Evolutionary conservation across 345 rosid genomes (phyloP), one percentile per base, ranked within the genome.

Genomic region (Physaria fendleri): DNA sequence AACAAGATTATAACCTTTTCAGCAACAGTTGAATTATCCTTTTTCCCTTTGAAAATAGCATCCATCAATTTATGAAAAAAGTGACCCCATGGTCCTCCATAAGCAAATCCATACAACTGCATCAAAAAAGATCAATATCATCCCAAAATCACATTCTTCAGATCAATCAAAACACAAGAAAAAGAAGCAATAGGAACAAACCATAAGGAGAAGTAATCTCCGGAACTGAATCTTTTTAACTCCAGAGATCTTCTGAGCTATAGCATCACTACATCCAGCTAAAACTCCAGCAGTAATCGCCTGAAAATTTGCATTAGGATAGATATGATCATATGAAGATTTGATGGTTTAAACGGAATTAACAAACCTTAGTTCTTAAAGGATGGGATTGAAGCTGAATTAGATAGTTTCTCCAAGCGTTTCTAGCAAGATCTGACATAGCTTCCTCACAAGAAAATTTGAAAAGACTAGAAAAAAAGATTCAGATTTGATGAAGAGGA

Each of bases 31-130:
- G 59, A 72, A 62, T 59, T 88, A 66, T 73, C 88, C 59, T 82
- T 85, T 76, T 79, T 87, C 54, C 80, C 85, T 76, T 76, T 78
- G 83, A 92, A 88, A 57, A 88, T 71, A 10, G 51, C 49, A 71
- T 88, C 93, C 90, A 92, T 78, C 71, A 88, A 55, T 68, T 84
- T 88, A 66, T 92, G 96, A 58, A 88, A 69, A 49, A 81, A 88
- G 73, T 92, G 98, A 13, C 88, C 96, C 71, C 88, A 92, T 13
- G 98, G 96, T 46, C 95, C 98, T 29, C 75, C 85, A 72, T 88
- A 88, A 48, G 84, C 86, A 59, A 84, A 82, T n/a, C 96, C 96
- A 77, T 84, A 88, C 39, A 88, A 76, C 96, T 90, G 62, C 75
- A 77, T n/a, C 16, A 20, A 5, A 41, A 20, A 18, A 35, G 62